phyloP scores from a whole-genome alignment of 2,329 filamentous ascomycete species.

The Verticillium isaacii region DNA sequence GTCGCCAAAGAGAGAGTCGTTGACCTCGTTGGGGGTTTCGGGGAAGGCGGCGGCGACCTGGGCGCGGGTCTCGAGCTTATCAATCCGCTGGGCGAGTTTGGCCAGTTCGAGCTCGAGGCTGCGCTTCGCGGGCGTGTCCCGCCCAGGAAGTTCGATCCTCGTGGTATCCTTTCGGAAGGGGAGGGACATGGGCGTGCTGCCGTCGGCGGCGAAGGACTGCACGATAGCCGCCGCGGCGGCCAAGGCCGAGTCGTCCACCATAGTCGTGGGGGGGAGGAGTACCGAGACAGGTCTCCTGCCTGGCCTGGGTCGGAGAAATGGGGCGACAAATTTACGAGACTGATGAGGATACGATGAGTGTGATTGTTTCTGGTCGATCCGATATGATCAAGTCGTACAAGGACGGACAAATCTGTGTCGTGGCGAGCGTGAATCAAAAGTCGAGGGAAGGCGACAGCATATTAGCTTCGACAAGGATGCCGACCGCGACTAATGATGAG shows the following conservation, averaged over 20 bases:
- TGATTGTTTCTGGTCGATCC: neutral
- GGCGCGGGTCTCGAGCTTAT: slow-evolving; percentile 76
- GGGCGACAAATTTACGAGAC: neutral
- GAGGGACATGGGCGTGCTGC: slow-evolving; percentile 31
- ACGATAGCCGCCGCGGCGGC: slow-evolving; percentile 50
- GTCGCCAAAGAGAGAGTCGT: slow-evolving; percentile 59
- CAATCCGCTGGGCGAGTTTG: slow-evolving; percentile 71
- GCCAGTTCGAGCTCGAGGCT: slow-evolving; percentile 79
- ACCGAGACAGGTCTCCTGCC: neutral
- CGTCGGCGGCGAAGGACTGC: slow-evolving; percentile 43
- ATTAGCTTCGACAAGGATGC: neutral
- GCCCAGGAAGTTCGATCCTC: slow-evolving; percentile 68
- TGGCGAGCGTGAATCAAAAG: neutral
- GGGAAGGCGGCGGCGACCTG: slow-evolving; percentile 60
- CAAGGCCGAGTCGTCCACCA: slow-evolving; percentile 53
- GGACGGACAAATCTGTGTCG: neutral
- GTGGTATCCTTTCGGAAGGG: slow-evolving; percentile 38
- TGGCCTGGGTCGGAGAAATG: neutral
- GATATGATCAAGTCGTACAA: neutral
- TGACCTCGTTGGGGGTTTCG: slow-evolving; percentile 75
- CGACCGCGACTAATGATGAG: neutral
- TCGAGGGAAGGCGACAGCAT: neutral
- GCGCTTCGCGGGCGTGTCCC: slow-evolving; percentile 69
- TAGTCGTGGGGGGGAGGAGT: slow-evolving; percentile 17
- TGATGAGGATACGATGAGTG: neutral